Base-by-base conservation (phyloP, 2,329 filamentous ascomycete species). In the Raffaelea albimanens region DNA sequence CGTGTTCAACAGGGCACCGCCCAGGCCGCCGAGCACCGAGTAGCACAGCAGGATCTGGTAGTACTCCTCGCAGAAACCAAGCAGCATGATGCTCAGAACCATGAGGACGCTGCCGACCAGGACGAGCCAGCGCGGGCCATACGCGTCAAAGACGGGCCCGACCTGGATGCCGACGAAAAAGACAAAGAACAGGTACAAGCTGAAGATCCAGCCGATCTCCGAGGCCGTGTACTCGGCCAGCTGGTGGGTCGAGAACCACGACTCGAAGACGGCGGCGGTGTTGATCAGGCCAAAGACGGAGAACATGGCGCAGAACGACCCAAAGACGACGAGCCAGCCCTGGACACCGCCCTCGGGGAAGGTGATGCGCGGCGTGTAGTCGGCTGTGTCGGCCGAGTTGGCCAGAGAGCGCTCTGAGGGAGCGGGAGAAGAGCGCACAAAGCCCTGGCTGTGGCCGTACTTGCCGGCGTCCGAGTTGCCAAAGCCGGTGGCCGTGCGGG, bases 201-300 rank as follows among this genome's bases (percentile, higher is more conserved):
- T 82, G 57, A 91, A 90, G 53, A 95, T 87, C 88, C 88, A 95
- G n/a, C 85, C 85, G 43, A 89, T 82, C 45, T 77, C 72, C 4
- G 81, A 82, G 11, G 82, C 73, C 47, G 67, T 76, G 61, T 88
- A 82, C 20, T 73, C 66, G n/a, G 67, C 69, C 19, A 95, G 73
- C 58, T 93, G 86, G 60, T 94, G 70, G 19, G 72, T 75, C 29
- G 78, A 72, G 52, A 94, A 76, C 63, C 91, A 91, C 14, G 83
- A 77, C 65, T 91, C 82, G 63, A 90, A 85, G 1, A 83, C 82
- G 31, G 83, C 85, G n/a, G 85, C 72, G 51, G 76, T 78, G 63
- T 86, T 85, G 71, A 88, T 81, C 56, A 87, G 71, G 0, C 86
- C 86, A 50, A 88, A 82, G 5, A 78, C 75, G 10, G 80, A 82